Base-by-base conservation (phyloP, 2,329 filamentous ascomycete genomes). In the Gremmenia infestans region DNA sequence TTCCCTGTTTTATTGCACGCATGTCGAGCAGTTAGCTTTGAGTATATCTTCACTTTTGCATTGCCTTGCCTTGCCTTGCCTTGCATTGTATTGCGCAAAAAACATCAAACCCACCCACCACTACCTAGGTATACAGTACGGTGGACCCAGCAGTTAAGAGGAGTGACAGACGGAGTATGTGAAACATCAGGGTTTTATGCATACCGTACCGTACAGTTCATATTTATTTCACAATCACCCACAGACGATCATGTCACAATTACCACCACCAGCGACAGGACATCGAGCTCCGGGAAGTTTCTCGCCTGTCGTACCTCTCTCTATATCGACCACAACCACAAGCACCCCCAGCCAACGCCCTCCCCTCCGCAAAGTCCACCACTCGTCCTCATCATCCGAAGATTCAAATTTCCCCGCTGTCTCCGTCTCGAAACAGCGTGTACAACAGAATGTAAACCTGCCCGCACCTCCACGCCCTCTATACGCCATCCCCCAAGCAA, bases 401-500 rank as follows among this genome's bases (percentile, higher is more conserved):
- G 77, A 78, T 25, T 55, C 62, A 42, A 64, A 68, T 14, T 70
- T 74, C 39, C 72, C 81, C 53, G 72, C 75, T 37, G 72, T 81
- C 53, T 72, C 71, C 61, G 67, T 80, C 60, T 64, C 72, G 65
- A 83, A 78, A 70, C 69, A 74, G 25, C 76, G 78, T 72, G 57
- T 67, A 63, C 58, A 45, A 37, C 53, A 65, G 61, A 61, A 65
- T 64, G 59, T 55, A 48, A 57, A 57, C 67, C 68, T 53, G 67
- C 67, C 53, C 70, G 70, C 46, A 67, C 76, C 23, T 68, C 72
- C 59, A 77, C 77, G 54, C 74, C 80, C 35, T 74, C 77, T 63
- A 77, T 79, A 69, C 66, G 79, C 81, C 60, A 72, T 75, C 5
- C 71, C 73, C 14, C 76, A 76, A 58, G 65, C 72, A 60, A 81